These are phyloP conservation scores for Yamadazyma insecticola DNA, from an alignment of 805 yeast genomes.

Conservation along the genomic window DNA sequence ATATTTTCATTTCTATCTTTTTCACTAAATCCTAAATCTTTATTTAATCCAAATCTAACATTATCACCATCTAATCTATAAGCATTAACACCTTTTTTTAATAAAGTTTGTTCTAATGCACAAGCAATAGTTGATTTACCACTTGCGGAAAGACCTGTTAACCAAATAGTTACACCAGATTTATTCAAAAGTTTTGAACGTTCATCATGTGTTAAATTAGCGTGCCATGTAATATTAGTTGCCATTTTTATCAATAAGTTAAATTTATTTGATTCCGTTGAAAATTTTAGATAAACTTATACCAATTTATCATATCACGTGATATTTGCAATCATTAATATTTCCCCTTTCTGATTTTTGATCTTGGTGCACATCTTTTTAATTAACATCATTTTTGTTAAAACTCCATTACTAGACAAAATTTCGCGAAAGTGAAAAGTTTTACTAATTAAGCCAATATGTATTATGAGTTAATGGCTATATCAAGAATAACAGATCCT, in stretches of 20 bases:
- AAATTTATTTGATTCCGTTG: no score
- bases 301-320: slow-evolving; percentile 10
- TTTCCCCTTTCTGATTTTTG: no score
- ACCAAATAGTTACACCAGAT: slow-evolving; percentile 88
- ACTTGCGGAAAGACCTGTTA: slow-evolving; percentile 92
- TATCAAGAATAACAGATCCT: slow-evolving; percentile 74
- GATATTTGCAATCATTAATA: no score
- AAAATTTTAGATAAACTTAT: no score
- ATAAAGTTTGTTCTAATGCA: slow-evolving; percentile 79
- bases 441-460: slow-evolving; percentile 40
- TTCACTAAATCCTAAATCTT: slow-evolving; percentile 90
- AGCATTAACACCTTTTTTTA: slow-evolving; percentile 64
- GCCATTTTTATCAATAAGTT: no score
- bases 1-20: slow-evolving; percentile 92
- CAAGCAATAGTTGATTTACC: slow-evolving; percentile 95
- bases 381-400: no score
- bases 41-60: slow-evolving; percentile 89
- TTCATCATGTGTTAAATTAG: slow-evolving; percentile 79
- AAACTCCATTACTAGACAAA: no score
- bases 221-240: slow-evolving; percentile 95
- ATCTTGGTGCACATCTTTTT: no score
- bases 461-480: slow-evolving; percentile 89
- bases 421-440: slow-evolving; percentile 1
- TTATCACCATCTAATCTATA: slow-evolving; percentile 95
- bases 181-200: slow-evolving; percentile 70